Evolutionary conservation across 2,329 filamentous ascomycete genomes (phyloP).

Genomic region (Fusarium chuoi): DNA sequence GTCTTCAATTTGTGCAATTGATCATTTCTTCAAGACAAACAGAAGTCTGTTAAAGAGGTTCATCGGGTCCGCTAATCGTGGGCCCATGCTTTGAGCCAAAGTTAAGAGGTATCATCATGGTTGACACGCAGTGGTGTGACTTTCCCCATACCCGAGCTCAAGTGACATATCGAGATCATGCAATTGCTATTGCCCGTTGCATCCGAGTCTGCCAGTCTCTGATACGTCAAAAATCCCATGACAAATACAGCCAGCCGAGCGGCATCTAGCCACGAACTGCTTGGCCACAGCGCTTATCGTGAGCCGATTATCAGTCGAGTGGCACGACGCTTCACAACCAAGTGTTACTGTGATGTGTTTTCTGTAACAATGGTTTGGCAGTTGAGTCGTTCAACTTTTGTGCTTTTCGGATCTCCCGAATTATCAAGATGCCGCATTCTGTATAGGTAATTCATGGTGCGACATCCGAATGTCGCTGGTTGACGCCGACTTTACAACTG

Average conservation of each 20-base stretch:
- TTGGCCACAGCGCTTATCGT: constrained; percentile 18
- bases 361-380: constrained; percentile 2
- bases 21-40: neutral
- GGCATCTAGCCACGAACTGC: constrained; percentile 10
- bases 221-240: constrained; percentile 10
- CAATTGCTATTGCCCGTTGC: constrained; percentile 27
- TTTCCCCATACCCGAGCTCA: constrained; percentile 5
- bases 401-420: constrained; percentile 16
- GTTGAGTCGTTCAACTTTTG: neutral
- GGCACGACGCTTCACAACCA: constrained; percentile 31
- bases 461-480: neutral
- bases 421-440: constrained; percentile 13
- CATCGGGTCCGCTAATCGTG: constrained; percentile 17
- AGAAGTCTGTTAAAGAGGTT: neutral
- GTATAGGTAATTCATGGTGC: constrained; percentile 9
- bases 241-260: neutral
- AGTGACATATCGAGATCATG: constrained; percentile 27
- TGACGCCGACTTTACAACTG: constrained; percentile 26
- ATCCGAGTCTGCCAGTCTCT: constrained; percentile 8
- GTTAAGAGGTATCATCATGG: constrained; percentile 10
- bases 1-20: neutral
- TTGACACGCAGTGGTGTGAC: constrained; percentile 33
- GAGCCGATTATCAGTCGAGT: constrained; percentile 28
- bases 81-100: constrained; percentile 9
- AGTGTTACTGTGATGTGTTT: constrained; percentile 1